Conservation (phyloP, 1,284 basidiomycete genomes). For the Tranzscheliella williamsii region DNA sequence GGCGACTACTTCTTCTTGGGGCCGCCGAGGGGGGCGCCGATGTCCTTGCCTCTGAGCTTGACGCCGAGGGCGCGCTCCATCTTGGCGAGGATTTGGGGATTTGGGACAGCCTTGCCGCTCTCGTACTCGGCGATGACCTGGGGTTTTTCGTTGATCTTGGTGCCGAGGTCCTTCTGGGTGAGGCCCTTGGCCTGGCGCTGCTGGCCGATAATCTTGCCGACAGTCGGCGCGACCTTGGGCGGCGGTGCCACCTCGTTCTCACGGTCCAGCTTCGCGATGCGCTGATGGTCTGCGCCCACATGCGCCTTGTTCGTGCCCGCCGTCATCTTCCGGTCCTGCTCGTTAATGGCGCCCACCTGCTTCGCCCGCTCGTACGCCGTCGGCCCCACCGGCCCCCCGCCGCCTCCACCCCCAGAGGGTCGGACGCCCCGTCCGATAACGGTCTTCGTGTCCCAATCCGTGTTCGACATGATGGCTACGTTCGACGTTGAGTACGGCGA, state of each 20-base stretch:
- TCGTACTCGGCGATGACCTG: slow-evolving; percentile 89
- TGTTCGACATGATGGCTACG: slow-evolving; percentile 27
- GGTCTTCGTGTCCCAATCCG: slow-evolving; percentile 57
- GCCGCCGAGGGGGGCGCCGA: slow-evolving; percentile 47
- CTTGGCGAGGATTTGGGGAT: slow-evolving; percentile 85
- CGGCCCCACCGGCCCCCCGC: slow-evolving; percentile 68
- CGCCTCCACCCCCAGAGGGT: slow-evolving; percentile 63
- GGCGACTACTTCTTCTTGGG: slow-evolving; percentile 52
- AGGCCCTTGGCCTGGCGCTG: slow-evolving; percentile 77
- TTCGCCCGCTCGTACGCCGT: slow-evolving; percentile 60
- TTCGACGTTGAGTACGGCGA: too few species aligned
- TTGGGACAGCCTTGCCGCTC: slow-evolving; percentile 79
- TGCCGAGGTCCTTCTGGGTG: slow-evolving; percentile 91
- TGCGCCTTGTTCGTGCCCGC: slow-evolving; percentile 56
- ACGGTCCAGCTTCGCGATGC: slow-evolving; percentile 57
- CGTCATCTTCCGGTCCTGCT: slow-evolving; percentile 62
- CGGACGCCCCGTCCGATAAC: slow-evolving; percentile 78
- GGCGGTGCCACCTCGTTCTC: slow-evolving; percentile 92
- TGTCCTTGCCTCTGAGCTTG: slow-evolving; percentile 69
- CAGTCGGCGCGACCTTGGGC: slow-evolving; percentile 75
- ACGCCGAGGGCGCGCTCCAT: slow-evolving; percentile 86
- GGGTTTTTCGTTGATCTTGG: slow-evolving; percentile 87
- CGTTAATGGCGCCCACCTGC: slow-evolving; percentile 63
- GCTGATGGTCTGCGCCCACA: slow-evolving; percentile 52
- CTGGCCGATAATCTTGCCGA: slow-evolving; percentile 83